phyloP scores from a whole-genome alignment of 495 filamentous ascomycete species.

The Xylaria telfairii region DNA sequence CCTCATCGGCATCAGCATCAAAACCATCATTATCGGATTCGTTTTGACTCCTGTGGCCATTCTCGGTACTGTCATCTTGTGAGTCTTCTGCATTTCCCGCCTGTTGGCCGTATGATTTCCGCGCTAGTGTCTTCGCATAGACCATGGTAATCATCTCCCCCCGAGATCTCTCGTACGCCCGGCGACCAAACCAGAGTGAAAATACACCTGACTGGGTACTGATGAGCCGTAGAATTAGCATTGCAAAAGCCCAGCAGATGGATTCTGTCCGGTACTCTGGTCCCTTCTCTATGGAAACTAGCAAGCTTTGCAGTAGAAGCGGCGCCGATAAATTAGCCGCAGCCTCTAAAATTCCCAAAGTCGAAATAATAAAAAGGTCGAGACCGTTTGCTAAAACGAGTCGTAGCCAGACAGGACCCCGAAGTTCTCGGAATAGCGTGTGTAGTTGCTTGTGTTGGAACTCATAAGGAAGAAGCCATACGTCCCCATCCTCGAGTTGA shows the following conservation, averaged over 20 bases:
- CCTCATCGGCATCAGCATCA: constrained; percentile 28
- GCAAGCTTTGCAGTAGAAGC: constrained; percentile 72
- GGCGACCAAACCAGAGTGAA: constrained; percentile 73
- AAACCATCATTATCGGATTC: neutral
- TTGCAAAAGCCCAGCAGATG: constrained; percentile 69
- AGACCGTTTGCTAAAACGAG: constrained; percentile 74
- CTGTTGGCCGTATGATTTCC: constrained; percentile 65
- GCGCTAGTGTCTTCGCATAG: constrained; percentile 79
- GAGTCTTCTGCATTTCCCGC: constrained; percentile 27
- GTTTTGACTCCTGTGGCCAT: constrained; percentile 33
- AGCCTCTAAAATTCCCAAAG: constrained; percentile 66
- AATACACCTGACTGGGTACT: constrained; percentile 71
- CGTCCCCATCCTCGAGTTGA: constrained; percentile 75
- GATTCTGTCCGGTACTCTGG: constrained; percentile 57
- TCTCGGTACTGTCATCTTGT: constrained; percentile 25
- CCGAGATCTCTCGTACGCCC: constrained; percentile 77
- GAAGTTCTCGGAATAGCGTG: constrained; percentile 72
- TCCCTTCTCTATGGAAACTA: constrained; percentile 68
- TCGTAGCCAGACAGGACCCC: constrained; percentile 71
- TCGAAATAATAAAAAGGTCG: constrained; percentile 71
- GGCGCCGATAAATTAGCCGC: constrained; percentile 69
- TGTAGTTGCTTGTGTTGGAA: constrained; percentile 79
- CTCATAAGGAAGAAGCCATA: constrained; percentile 76
- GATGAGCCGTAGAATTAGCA: constrained; percentile 64
- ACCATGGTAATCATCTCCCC: constrained; percentile 90